Conservation (phyloP, 1,139 yeast species). For the Blastobotrys persicus region DNA sequence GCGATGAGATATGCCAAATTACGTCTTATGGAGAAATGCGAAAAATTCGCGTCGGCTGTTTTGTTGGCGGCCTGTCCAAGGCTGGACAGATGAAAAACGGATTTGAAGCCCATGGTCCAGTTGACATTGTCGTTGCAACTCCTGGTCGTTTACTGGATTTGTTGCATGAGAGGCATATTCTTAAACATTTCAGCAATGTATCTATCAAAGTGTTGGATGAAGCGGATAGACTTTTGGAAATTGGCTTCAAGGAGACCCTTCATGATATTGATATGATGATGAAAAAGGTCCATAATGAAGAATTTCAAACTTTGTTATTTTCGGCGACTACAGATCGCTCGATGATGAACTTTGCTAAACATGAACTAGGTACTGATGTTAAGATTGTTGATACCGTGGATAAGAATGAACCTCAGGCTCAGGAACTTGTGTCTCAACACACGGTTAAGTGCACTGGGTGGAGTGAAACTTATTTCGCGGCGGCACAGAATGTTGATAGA, state of each 20-base stretch:
- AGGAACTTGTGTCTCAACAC: conserved; percentile 72
- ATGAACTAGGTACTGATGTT: conserved; percentile 59
- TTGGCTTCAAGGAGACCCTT: conserved; percentile 68
- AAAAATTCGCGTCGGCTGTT: conserved; percentile 37
- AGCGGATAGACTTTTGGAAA: conserved; percentile 79
- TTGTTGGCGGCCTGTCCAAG: conserved; percentile 54
- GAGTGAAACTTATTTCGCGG: conserved; percentile 38
- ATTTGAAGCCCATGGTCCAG: conserved; percentile 28
- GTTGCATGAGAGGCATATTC: conserved; percentile 43
- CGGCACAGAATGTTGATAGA: conserved; percentile 29
- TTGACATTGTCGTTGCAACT: conserved; percentile 74
- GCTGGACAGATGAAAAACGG: conserved; percentile 39
- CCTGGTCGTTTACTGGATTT: conserved; percentile 84
- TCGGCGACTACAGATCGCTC: conserved; percentile 82
- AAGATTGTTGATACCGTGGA: conserved; percentile 74
- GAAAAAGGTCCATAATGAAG: conserved; percentile 31
- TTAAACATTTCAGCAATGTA: conserved; percentile 51
- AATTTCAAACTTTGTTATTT: conserved; percentile 63
- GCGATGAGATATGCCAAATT: conserved; percentile 53
- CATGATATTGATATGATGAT: conserved; percentile 52
- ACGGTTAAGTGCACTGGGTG: conserved; percentile 49
- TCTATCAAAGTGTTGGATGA: conserved; percentile 77
- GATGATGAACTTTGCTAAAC: conserved; percentile 63
- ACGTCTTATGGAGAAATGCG: conserved; percentile 39
- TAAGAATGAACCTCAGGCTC: conserved; percentile 69